Percentiles rank a stretch among this genome's conserved stretches.
These are phyloP conservation scores for Metschnikowia picachoensis DNA, from an alignment of 805 yeast genomes.

Conservation along the genomic window DNA sequence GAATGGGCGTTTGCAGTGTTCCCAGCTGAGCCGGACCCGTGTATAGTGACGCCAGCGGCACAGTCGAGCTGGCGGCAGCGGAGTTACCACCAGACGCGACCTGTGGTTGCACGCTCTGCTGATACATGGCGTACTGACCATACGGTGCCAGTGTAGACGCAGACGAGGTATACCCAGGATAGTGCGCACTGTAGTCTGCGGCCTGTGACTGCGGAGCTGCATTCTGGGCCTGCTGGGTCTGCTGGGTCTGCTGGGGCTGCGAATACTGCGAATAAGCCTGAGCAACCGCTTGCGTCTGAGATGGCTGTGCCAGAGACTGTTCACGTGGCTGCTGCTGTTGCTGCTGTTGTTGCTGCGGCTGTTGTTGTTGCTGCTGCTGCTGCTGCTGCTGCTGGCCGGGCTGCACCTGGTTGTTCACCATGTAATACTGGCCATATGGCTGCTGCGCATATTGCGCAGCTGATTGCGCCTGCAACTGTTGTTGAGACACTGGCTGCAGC, in stretches of 20 bases:
- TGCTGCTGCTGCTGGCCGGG: conserved; percentile 13
- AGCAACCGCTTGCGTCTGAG: background rate
- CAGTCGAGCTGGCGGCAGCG: conserved; percentile 6
- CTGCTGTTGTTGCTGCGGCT: background rate
- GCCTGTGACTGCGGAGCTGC: conserved; percentile 8
- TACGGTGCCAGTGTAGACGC: conserved; percentile 13
- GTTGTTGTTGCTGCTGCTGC: conserved; percentile 7
- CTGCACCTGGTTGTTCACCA: conserved; percentile 17
- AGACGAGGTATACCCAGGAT: conserved; percentile 14
- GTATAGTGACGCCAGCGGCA: conserved; percentile 16
- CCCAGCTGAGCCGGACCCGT: conserved; percentile 8
- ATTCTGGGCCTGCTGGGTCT: background rate
- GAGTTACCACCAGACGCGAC: conserved; percentile 2
- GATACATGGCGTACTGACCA: conserved; percentile 18
- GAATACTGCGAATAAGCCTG: conserved; percentile 5
- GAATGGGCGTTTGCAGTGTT: conserved; percentile 11
- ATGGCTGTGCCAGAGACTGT: background rate
- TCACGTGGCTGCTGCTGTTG: background rate
- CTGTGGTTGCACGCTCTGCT: conserved; percentile 12
- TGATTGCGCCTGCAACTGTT: conserved; percentile 13
- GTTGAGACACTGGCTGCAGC: conserved; percentile 10
- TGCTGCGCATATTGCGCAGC: conserved; percentile 18
- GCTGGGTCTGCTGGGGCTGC: conserved; percentile 1
- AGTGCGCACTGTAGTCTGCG: conserved; percentile 16
- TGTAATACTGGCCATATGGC: conserved; percentile 19